A percentile compares a stretch with the other conserved stretches of the same genome.
Conservation (phyloP, 805 yeast genomes). For the Kodamaea kaohsiungensis region DNA sequence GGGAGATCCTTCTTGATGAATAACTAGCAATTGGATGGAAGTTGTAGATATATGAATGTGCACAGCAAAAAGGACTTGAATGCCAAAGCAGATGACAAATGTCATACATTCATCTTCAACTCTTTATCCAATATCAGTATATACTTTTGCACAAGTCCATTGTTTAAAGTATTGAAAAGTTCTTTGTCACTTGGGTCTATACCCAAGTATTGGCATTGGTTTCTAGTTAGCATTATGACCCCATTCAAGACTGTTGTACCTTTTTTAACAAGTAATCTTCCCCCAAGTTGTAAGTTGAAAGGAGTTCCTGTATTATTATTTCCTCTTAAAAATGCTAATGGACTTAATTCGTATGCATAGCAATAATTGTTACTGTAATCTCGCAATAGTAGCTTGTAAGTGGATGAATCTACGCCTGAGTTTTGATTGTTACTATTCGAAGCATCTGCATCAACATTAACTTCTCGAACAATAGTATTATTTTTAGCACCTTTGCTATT, state of each 20-base stretch:
- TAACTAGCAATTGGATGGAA: slow-evolving; percentile 20
- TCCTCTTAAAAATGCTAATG: slow-evolving; percentile 48
- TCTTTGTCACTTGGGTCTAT: slow-evolving; percentile 23
- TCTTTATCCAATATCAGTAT: slow-evolving; percentile 38
- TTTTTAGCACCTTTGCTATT: slow-evolving; percentile 15
- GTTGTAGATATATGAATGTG: not conserved
- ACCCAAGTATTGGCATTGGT: slow-evolving; percentile 35
- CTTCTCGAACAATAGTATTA: slow-evolving; percentile 45
- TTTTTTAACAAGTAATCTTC: slow-evolving; percentile 51
- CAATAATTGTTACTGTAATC: slow-evolving; percentile 51
- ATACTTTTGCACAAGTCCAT: slow-evolving; percentile 38
- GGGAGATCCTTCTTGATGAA: slow-evolving; percentile 59
- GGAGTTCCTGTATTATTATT: slow-evolving; percentile 30
- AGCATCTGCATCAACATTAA: slow-evolving; percentile 46
- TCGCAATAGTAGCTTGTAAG: slow-evolving; percentile 58
- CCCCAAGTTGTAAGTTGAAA: slow-evolving; percentile 43
- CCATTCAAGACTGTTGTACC: slow-evolving; percentile 53
- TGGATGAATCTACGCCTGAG: slow-evolving; percentile 16
- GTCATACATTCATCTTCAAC: slow-evolving; percentile 11
- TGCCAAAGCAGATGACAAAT: too few relatives aligned
- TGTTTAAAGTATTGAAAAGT: slow-evolving; percentile 30
- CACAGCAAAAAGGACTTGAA: not conserved
- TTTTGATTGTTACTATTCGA: slow-evolving; percentile 7
- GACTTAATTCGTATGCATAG: slow-evolving; percentile 57
- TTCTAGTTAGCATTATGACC: slow-evolving; percentile 36